Evolutionary conservation across 2,329 filamentous ascomycete species (phyloP).

Genomic region (Pseudogymnoascus destructans): DNA sequence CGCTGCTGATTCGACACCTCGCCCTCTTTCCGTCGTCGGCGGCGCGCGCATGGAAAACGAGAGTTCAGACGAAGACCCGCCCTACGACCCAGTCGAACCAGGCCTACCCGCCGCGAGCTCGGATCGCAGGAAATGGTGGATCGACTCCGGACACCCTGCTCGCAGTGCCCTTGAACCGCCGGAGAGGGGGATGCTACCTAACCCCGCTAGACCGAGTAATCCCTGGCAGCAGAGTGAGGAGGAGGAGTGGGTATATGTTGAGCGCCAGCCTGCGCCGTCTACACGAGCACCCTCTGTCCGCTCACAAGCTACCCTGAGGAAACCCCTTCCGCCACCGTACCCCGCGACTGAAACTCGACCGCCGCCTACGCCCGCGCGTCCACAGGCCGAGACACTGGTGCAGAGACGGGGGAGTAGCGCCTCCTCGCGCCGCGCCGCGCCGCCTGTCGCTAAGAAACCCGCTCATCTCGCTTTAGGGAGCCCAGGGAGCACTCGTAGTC

Average conservation of each 20-base stretch:
- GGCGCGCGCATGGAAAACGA: conserved; percentile 44
- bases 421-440: conserved; percentile 16
- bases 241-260: conserved; percentile 67
- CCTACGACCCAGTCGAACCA: conserved; percentile 68
- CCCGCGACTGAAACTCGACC: background rate
- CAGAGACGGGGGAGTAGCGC: background rate
- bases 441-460: conserved; percentile 25
- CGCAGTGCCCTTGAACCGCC: conserved; percentile 60
- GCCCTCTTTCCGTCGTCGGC: conserved; percentile 33
- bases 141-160: conserved; percentile 59
- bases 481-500: conserved; percentile 16
- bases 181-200: conserved; percentile 48
- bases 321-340: background rate
- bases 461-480: conserved; percentile 20
- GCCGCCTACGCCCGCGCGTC: background rate
- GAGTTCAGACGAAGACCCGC: background rate
- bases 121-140: conserved; percentile 58
- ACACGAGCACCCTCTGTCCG: too few species aligned
- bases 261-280: background rate
- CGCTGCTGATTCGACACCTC: conserved; percentile 45
- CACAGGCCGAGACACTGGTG: background rate
- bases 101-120: conserved; percentile 58
- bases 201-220: conserved; percentile 63
- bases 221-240: conserved; percentile 65
- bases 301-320: background rate